Conservation (phyloP, 78 protist species). For the Cavenderia fasciculata region DNA sequence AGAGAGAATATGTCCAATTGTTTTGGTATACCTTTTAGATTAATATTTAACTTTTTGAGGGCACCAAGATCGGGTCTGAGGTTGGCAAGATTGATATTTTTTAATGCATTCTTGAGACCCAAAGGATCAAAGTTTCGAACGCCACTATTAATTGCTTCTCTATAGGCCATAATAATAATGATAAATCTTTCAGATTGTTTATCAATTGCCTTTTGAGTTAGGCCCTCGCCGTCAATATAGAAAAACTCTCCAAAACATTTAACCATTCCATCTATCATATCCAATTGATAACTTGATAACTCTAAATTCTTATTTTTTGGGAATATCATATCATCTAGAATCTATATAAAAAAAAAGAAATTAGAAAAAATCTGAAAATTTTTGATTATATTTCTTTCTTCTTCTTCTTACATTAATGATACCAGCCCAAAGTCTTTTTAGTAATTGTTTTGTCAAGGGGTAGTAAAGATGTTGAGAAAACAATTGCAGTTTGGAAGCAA, state of each 20-base stretch:
- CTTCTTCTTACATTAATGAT: constrained; percentile 6
- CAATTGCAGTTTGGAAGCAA: constrained; percentile 38
- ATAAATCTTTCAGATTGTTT: constrained; percentile 68
- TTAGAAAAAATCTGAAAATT: not conserved
- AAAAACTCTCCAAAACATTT: constrained; percentile 52
- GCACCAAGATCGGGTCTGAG: constrained; percentile 48
- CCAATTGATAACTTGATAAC: constrained; percentile 11
- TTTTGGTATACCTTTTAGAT: constrained; percentile 52
- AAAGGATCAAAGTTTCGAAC: constrained; percentile 69
- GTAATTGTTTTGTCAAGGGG: constrained; percentile 42
- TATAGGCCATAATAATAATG: constrained; percentile 42
- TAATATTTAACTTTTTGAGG: constrained; percentile 47
- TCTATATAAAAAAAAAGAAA: not conserved
- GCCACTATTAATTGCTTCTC: constrained; percentile 74
- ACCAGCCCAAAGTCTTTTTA: constrained; percentile 54
- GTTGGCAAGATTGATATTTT: constrained; percentile 32
- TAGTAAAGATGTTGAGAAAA: constrained; percentile 61
- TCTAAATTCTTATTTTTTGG: constrained; percentile 16
- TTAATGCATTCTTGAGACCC: constrained; percentile 46
- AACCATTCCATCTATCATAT: constrained; percentile 45
- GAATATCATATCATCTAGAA: constrained; percentile 52
- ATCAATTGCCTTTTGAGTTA: constrained; percentile 65
- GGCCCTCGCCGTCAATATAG: constrained; percentile 73
- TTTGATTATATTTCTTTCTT: not conserved
- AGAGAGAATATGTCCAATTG: constrained; percentile 61